These are phyloP conservation scores for Anisodus acutangulus DNA, from an alignment of 257 asterid genomes.

Conservation along the genomic window DNA sequence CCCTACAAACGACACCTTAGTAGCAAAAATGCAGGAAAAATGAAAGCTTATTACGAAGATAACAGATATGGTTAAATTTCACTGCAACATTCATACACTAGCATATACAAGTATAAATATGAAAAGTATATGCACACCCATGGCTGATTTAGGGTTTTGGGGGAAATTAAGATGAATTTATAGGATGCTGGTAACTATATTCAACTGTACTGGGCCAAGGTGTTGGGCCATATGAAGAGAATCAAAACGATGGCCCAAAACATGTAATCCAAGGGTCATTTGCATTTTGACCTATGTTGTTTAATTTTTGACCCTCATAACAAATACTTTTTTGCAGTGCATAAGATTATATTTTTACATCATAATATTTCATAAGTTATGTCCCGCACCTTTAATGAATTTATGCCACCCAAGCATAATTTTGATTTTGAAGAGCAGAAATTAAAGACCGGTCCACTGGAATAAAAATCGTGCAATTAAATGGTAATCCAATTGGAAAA, in stretches of 20 bases:
- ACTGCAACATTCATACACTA: neutral
- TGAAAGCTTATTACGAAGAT: neutral
- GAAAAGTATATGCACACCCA: conserved; percentile 34
- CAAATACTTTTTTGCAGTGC: too few relatives aligned
- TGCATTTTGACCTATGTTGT: too few relatives aligned
- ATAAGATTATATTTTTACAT: too few relatives aligned
- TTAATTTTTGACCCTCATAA: too few relatives aligned
- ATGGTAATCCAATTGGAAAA: too few relatives aligned
- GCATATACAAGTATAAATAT: neutral
- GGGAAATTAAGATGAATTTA: neutral
- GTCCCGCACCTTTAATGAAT: too few relatives aligned
- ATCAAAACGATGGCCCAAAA: neutral
- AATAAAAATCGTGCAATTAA: too few relatives aligned
- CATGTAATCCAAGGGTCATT: neutral
- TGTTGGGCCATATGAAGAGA: neutral
- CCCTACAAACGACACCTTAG: too few relatives aligned
- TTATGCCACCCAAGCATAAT: too few relatives aligned
- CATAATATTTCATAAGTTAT: too few relatives aligned
- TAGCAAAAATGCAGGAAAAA: neutral
- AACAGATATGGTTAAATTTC: neutral
- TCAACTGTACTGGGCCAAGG: neutral
- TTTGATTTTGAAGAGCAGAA: too few relatives aligned
- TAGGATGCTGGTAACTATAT: neutral
- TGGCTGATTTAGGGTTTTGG: conserved; percentile 20
- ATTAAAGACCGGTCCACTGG: too few relatives aligned